Percentiles rank a stretch among this genome's conserved stretches.
Conservation (phyloP, 805 yeast genomes). For the Priceomyces haplophilus region DNA sequence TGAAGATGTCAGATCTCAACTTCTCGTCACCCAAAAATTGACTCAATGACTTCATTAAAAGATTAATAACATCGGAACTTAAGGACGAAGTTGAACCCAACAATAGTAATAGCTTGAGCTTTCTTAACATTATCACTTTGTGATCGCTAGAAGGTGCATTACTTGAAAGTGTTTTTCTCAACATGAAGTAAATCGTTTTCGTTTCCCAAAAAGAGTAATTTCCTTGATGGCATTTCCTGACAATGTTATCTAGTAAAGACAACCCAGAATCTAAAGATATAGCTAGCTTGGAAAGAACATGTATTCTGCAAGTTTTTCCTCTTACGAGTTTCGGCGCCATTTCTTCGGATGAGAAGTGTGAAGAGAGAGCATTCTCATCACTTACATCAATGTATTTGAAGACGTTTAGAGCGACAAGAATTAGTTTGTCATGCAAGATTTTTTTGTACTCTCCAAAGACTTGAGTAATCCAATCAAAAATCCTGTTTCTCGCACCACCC, state of each 20-base stretch:
- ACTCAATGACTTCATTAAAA: constrained; percentile 18
- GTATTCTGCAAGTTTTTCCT: constrained; percentile 2
- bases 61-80: constrained; percentile 16
- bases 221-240: constrained; percentile 18
- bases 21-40: constrained; percentile 15
- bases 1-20: constrained; percentile 23
- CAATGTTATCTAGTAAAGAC: constrained; percentile 22
- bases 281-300: constrained; percentile 10
- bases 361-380: constrained; percentile 15
- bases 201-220: constrained; percentile 31
- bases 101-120: constrained; percentile 34
- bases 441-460: constrained; percentile 19
- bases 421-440: constrained; percentile 22
- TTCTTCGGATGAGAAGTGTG: neutral
- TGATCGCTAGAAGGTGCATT: constrained; percentile 19
- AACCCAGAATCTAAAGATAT: constrained; percentile 25
- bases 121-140: constrained; percentile 25
- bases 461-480: constrained; percentile 18
- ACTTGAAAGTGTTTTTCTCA: constrained; percentile 28
- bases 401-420: constrained; percentile 34
- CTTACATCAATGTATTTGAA: constrained; percentile 41
- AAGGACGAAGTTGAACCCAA: constrained; percentile 18
- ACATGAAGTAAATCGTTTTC: constrained; percentile 33
- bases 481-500: constrained; percentile 34
- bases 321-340: neutral